phyloP scores from a whole-genome alignment of 139 green algal species.

The Edaphochlamys debaryana region DNA sequence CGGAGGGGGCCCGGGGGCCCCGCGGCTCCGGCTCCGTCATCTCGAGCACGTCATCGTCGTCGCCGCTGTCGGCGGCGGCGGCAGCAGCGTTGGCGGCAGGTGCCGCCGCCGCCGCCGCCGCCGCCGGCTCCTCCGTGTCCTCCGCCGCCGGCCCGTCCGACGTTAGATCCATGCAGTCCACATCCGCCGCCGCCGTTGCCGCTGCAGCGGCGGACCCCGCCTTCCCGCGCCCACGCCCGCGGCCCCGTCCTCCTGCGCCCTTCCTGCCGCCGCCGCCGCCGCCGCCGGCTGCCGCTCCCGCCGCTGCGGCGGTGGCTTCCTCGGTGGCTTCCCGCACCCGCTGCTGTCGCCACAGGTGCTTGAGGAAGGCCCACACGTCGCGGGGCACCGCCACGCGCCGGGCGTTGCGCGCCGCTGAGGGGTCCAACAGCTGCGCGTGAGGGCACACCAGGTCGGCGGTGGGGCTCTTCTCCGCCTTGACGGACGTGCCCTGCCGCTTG shows the following conservation, averaged over 20 bases:
- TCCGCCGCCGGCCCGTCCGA: neutral
- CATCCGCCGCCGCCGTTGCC: neutral
- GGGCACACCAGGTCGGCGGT: constrained; percentile 67
- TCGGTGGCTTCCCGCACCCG: constrained; percentile 38
- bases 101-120: neutral
- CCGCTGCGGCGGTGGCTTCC: neutral
- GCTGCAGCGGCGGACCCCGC: neutral
- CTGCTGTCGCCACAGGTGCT: constrained; percentile 49
- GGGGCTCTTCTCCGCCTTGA: constrained; percentile 40
- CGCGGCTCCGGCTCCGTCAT: neutral
- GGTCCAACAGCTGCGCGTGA: constrained; percentile 67
- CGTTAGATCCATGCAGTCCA: neutral
- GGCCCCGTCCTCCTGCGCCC: no score
- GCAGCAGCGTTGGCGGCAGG: neutral
- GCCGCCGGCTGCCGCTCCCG: constrained; percentile 8
- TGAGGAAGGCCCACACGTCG: constrained; percentile 59
- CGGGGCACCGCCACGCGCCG: constrained; percentile 54
- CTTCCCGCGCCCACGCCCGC: neutral
- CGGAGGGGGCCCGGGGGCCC: neutral
- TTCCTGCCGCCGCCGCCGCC: constrained; percentile 1
- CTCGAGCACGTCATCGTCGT: constrained; percentile 10
- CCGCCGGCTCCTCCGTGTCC: neutral
- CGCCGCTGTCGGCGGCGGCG: neutral
- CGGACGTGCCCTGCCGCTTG: constrained; percentile 23
- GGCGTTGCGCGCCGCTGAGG: constrained; percentile 2